Percentiles rank a stretch among this genome's conserved stretches.
These are phyloP conservation scores for Leucosporidium yakuticum DNA, from an alignment of 768 basidiomycete genomes.

Conservation along the genomic window DNA sequence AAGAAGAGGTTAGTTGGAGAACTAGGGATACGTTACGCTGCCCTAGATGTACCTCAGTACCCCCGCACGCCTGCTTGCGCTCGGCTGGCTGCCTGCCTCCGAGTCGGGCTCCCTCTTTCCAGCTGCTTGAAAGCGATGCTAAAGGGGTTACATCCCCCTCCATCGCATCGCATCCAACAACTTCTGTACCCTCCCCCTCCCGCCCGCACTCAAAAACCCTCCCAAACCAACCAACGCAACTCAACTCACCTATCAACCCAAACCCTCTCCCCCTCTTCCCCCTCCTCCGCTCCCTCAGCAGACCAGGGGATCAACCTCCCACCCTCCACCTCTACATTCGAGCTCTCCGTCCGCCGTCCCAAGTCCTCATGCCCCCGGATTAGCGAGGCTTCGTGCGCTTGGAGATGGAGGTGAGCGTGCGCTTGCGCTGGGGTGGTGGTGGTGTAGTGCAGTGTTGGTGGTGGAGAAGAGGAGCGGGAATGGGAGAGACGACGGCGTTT, in stretches of 20 bases:
- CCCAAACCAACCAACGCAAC: background rate
- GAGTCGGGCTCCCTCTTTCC: too few species aligned
- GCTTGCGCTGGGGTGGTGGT: too few species aligned
- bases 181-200: too few species aligned
- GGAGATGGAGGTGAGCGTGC: constrained; percentile 43
- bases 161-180: too few species aligned
- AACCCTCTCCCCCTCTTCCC: constrained; percentile 43
- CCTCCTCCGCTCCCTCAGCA: constrained; percentile 39
- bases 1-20: constrained; percentile 42
- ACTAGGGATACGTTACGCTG: constrained; percentile 76
- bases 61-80: too few species aligned
- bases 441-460: too few species aligned
- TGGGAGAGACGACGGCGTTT: too few species aligned
- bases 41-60: constrained; percentile 40
- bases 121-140: too few species aligned
- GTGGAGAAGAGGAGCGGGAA: too few species aligned
- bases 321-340: background rate
- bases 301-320: constrained; percentile 28
- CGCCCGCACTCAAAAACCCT: too few species aligned
- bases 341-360: constrained; percentile 2
- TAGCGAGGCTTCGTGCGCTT: constrained; percentile 72
- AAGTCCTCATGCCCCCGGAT: constrained; percentile 45
- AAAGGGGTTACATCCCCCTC: too few species aligned
- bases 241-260: constrained; percentile 74
- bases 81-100: too few species aligned